A percentile compares a stretch with the other conserved stretches of the same genome.
Evolutionary conservation across 129 eudicot species (phyloP).

Genomic region (Logfia minima): DNA sequence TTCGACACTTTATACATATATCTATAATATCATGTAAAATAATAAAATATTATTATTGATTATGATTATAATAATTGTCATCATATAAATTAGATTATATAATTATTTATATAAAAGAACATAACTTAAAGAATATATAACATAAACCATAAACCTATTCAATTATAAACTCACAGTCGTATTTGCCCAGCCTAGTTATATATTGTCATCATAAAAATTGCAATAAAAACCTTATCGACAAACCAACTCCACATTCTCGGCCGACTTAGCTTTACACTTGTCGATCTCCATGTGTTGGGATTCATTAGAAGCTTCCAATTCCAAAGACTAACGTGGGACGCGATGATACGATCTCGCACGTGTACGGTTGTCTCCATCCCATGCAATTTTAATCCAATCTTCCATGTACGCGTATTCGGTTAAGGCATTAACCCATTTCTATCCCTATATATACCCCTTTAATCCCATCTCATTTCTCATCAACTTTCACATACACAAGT

Average conservation of each 20-base stretch:
- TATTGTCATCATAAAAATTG: neutral
- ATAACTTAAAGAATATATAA: too few relatives aligned
- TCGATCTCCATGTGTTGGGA: neutral
- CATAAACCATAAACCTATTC: too few relatives aligned
- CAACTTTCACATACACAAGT: slow-evolving; percentile 17
- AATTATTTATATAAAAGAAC: too few relatives aligned
- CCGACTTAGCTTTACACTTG: slow-evolving; percentile 12
- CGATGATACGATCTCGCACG: slow-evolving; percentile 24
- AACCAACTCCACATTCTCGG: neutral
- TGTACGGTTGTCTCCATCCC: slow-evolving; percentile 27
- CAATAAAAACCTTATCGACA: neutral
- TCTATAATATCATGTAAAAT: too few relatives aligned
- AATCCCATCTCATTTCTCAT: slow-evolving; percentile 23
- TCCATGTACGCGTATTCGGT: neutral
- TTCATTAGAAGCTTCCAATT: neutral
- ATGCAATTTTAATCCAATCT: neutral
- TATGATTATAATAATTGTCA: too few relatives aligned
- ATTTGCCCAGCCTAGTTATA: too few relatives aligned
- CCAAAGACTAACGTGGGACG: slow-evolving; percentile 19
- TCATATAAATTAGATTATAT: too few relatives aligned
- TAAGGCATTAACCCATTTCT: neutral
- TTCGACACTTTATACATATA: too few relatives aligned
- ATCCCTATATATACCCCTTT: slow-evolving; percentile 19
- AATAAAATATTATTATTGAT: too few relatives aligned
- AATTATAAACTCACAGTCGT: too few relatives aligned